phyloP scores from a whole-genome alignment of 2,329 filamentous ascomycete species.

The Cryphonectria radicalis region DNA sequence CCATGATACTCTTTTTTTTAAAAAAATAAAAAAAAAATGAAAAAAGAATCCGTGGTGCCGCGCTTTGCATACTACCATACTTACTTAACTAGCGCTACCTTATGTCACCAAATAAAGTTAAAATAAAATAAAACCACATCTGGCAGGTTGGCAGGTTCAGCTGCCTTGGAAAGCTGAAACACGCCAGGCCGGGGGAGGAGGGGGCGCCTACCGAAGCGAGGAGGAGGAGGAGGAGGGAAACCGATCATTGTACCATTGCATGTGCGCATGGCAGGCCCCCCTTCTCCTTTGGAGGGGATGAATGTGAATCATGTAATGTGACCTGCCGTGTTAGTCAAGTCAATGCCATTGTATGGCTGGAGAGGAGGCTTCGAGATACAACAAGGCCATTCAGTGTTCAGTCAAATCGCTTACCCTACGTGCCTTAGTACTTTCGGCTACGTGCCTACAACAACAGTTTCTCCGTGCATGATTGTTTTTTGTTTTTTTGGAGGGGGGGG shows the following conservation, averaged over 20 bases:
- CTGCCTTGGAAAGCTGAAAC: slow-evolving; percentile 16
- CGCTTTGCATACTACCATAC: background rate
- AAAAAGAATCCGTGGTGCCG: background rate
- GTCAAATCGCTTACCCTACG: background rate
- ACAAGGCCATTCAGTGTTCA: background rate
- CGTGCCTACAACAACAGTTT: background rate
- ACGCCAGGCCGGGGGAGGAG: background rate
- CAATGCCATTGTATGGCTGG: background rate
- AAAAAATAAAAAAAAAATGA: too few relatives aligned
- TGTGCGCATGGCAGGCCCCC: background rate
- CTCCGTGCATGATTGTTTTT: background rate
- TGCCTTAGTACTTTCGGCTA: too few relatives aligned
- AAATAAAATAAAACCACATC: background rate
- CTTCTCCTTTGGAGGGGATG: background rate
- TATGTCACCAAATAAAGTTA: background rate
- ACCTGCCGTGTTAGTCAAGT: background rate
- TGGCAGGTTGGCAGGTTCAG: slow-evolving; percentile 6
- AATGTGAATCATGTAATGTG: background rate
- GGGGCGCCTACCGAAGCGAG: background rate
- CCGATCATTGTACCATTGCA: background rate
- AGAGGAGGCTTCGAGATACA: background rate
- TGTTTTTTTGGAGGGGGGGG: too few relatives aligned
- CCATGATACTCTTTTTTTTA: background rate
- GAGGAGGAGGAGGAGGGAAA: background rate
- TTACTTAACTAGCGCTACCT: background rate